These are phyloP conservation scores for Termitomyces sp. DNA, from an alignment of 768 basidiomycete genomes.

Conservation along the genomic window DNA sequence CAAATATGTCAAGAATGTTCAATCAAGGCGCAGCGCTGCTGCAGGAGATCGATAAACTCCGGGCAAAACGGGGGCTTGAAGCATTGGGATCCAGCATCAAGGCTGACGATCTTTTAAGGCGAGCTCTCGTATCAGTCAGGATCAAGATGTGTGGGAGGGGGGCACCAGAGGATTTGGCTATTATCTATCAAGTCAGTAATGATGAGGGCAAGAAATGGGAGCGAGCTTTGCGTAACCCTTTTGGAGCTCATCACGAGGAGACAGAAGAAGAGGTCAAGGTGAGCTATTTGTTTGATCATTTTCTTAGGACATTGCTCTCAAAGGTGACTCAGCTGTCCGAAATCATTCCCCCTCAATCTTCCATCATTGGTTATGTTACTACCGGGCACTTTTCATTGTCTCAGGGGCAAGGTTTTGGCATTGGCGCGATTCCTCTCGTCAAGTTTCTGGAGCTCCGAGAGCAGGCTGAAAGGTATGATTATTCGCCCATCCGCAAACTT, in stretches of 20 bases:
- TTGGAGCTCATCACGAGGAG: constrained; percentile 21
- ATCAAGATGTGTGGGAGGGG: constrained; percentile 66
- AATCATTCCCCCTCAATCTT: constrained; percentile 35
- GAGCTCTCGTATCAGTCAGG: constrained; percentile 68
- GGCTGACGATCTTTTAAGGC: constrained; percentile 47
- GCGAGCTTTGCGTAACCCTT: constrained; percentile 25
- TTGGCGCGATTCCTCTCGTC: constrained; percentile 68
- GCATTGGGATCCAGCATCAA: constrained; percentile 32
- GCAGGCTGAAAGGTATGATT: constrained; percentile 40
- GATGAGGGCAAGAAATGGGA: constrained; percentile 51
- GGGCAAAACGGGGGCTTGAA: constrained; percentile 51
- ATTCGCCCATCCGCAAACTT: not conserved
- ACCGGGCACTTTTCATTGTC: constrained; percentile 82
- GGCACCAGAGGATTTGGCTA: constrained; percentile 69
- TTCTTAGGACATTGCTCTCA: not conserved
- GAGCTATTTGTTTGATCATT: not conserved
- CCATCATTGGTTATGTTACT: constrained; percentile 79
- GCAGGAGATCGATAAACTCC: constrained; percentile 56
- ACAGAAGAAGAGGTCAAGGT: constrained; percentile 30
- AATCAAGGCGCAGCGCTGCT: constrained; percentile 45
- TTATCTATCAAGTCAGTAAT: constrained; percentile 65
- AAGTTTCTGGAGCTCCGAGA: constrained; percentile 50
- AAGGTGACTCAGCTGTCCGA: constrained; percentile 41
- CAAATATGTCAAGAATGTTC: constrained; percentile 35
- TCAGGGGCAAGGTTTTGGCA: constrained; percentile 72